phyloP scores from a whole-genome alignment of 75 land plant species.

The Picea glauca region DNA sequence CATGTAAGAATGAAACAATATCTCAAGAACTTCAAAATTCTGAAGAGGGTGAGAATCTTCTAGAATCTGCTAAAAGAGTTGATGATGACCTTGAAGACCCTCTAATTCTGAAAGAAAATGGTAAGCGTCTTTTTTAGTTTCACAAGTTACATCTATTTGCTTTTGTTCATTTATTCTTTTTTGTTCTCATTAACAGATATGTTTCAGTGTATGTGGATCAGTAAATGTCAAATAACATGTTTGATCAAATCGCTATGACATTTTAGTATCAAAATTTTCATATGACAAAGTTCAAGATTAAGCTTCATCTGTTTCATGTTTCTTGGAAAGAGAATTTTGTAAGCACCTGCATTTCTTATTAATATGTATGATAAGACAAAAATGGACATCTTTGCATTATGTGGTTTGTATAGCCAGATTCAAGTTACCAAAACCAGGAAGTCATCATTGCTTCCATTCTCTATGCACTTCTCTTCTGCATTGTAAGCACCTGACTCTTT shows the following conservation, averaged over 20 bases:
- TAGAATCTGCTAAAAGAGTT: neutral
- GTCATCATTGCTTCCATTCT: neutral
- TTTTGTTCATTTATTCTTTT: neutral
- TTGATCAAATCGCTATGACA: neutral
- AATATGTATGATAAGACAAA: neutral
- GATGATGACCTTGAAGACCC: neutral
- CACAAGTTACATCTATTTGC: neutral
- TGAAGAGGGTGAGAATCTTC: neutral
- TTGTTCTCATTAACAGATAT: neutral
- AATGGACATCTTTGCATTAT: neutral
- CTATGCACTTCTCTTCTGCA: neutral
- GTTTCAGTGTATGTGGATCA: neutral
- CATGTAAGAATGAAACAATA: neutral
- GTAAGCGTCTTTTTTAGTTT: slow-evolving; percentile 8
- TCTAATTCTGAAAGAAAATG: neutral
- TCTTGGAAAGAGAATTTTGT: neutral
- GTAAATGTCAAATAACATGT: neutral
- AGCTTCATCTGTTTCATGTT: neutral
- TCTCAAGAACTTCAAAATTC: slow-evolving; percentile 2
- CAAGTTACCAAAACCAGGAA: neutral
- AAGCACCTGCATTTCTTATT: neutral
- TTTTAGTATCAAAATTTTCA: neutral
- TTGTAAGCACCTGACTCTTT: too few relatives aligned
- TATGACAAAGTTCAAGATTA: neutral
- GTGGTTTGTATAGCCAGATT: neutral